phyloP scores from a whole-genome alignment of 345 rosid genomes.

The Citrus sp. region DNA sequence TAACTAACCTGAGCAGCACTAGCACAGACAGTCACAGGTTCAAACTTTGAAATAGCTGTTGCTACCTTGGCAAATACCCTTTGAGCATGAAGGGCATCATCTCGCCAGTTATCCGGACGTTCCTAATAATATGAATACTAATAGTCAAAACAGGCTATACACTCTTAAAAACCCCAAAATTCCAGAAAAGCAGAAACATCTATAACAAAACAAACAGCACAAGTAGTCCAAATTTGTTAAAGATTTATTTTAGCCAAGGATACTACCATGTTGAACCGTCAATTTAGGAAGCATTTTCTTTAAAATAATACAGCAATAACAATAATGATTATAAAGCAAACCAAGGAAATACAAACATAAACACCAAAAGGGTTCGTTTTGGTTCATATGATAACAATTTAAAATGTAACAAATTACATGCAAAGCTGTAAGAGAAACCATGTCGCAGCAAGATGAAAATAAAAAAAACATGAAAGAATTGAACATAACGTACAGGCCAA shows the following conservation, averaged over 20 bases:
- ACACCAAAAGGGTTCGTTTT: not conserved
- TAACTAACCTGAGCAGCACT: slow-evolving; percentile 68
- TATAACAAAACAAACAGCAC: not conserved
- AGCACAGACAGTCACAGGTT: slow-evolving; percentile 89
- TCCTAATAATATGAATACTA: slow-evolving; percentile 43
- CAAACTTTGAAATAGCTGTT: slow-evolving; percentile 70
- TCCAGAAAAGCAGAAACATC: not conserved
- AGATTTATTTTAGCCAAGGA: not conserved
- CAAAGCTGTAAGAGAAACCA: not conserved
- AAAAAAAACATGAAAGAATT: not conserved
- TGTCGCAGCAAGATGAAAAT: not conserved
- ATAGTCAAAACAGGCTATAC: not conserved
- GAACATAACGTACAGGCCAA: slow-evolving; percentile 68
- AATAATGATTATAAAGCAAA: not conserved
- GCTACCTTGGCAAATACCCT: slow-evolving; percentile 61
- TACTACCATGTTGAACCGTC: not conserved
- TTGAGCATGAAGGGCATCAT: slow-evolving; percentile 60
- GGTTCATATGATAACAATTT: not conserved
- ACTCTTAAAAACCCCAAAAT: not conserved
- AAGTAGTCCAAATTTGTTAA: not conserved
- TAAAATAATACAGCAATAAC: not conserved
- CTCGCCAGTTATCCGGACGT: slow-evolving; percentile 90
- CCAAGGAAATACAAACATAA: not conserved
- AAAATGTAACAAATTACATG: not conserved
- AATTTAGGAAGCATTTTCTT: not conserved